phyloP scores from a whole-genome alignment of 2,329 filamentous ascomycete genomes.

The Monilinia polystroma region DNA sequence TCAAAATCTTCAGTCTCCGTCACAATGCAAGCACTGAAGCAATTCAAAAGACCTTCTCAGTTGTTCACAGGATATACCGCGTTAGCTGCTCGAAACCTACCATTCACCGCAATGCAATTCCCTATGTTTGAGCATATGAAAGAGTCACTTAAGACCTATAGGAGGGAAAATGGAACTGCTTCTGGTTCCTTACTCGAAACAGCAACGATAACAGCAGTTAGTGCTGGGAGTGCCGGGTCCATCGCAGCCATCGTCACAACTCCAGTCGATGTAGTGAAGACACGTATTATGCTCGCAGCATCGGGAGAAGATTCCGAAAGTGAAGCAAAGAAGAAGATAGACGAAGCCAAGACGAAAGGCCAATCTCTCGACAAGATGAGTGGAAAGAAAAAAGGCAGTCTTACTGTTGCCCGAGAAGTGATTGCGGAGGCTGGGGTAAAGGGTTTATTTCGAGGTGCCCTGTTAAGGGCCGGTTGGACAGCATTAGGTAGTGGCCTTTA shows the following conservation, averaged over 20 bases:
- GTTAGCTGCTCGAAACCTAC: conserved; percentile 77
- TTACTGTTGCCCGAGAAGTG: conserved; percentile 64
- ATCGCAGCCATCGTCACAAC: conserved; percentile 80
- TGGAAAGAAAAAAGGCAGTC: conserved; percentile 45
- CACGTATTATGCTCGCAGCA: conserved; percentile 77
- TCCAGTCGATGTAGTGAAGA: conserved; percentile 87
- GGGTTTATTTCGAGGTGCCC: conserved; percentile 75
- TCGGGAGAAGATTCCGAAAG: conserved; percentile 37
- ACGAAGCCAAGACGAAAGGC: conserved; percentile 35
- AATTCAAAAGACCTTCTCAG: conserved; percentile 56
- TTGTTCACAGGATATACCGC: conserved; percentile 74
- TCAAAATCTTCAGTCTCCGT: conserved; percentile 42
- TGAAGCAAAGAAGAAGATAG: conserved; percentile 33
- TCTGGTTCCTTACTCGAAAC: conserved; percentile 57
- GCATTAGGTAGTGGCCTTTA: conserved; percentile 81
- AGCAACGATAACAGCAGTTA: conserved; percentile 67
- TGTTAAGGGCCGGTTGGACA: conserved; percentile 75
- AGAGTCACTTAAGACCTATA: conserved; percentile 48
- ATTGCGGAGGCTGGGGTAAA: conserved; percentile 64
- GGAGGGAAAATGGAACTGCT: conserved; percentile 40
- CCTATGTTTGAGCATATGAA: conserved; percentile 78
- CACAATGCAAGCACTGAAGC: conserved; percentile 54
- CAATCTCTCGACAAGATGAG: conserved; percentile 34
- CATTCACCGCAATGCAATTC: conserved; percentile 86
- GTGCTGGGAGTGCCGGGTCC: conserved; percentile 71